phyloP scores from a whole-genome alignment of 2,329 filamentous ascomycete species.

The Exophiala sp. region DNA sequence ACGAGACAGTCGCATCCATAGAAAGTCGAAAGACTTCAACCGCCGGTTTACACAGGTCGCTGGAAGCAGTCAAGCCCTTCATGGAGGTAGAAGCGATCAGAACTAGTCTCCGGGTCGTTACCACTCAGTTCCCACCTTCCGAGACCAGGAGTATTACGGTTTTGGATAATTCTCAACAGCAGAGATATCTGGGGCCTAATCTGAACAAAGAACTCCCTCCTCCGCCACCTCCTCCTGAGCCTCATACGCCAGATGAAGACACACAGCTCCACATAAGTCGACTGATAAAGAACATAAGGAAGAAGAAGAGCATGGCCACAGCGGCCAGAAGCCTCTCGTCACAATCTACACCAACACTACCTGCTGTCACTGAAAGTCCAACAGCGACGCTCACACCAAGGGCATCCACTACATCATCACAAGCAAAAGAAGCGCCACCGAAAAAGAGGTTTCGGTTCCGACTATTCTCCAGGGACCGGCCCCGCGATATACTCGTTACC shows the following conservation, averaged over 20 bases:
- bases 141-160: constrained; percentile 11
- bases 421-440: background rate
- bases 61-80: constrained; percentile 12
- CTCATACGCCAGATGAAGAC: constrained; percentile 5
- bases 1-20: constrained; percentile 12
- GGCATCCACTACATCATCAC: constrained; percentile 1
- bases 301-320: constrained; percentile 22
- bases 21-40: constrained; percentile 15
- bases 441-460: constrained; percentile 20
- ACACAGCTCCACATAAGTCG: constrained; percentile 21
- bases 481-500: constrained; percentile 19
- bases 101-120: constrained; percentile 18
- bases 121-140: constrained; percentile 8
- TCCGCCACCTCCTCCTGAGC: constrained; percentile 10
- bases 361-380: background rate
- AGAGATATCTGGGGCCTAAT: constrained; percentile 15
- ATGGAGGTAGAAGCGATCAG: constrained; percentile 13
- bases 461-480: constrained; percentile 19
- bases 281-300: constrained; percentile 22
- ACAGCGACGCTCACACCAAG: background rate
- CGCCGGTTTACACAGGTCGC: constrained; percentile 10
- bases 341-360: constrained; percentile 5
- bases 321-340: constrained; percentile 13
- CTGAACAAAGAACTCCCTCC: constrained; percentile 25
- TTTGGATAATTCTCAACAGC: constrained; percentile 10